Conservation (phyloP, 805 yeast species). For the Kluyveromyces aestuarii region DNA sequence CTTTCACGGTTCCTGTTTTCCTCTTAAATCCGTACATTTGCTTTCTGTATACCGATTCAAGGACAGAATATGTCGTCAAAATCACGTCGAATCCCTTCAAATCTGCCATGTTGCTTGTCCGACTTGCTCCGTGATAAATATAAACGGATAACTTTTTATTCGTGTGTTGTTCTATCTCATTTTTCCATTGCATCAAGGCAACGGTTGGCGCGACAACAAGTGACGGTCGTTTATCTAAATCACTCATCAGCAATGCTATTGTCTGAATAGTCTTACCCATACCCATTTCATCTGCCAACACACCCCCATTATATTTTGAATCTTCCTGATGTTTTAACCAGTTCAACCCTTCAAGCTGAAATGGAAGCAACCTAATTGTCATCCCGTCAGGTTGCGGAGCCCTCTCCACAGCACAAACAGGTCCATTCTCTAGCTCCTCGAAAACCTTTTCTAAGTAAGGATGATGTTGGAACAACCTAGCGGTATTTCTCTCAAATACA, state of each 20-base stretch:
- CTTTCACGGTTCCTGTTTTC: conserved; percentile 61
- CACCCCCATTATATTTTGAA: conserved; percentile 75
- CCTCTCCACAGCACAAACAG: conserved; percentile 39
- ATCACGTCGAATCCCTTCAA: conserved; percentile 58
- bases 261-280: conserved; percentile 99
- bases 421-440: conserved; percentile 44
- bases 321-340: conserved; percentile 86
- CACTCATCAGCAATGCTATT: conserved; percentile 74
- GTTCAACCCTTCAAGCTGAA: conserved; percentile 85
- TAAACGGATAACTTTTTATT: conserved; percentile 57
- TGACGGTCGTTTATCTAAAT: conserved; percentile 58
- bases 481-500: conserved; percentile 61
- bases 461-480: conserved; percentile 60
- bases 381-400: conserved; percentile 75
- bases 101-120: conserved; percentile 50
- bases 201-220: conserved; percentile 96
- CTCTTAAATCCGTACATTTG: conserved; percentile 77
- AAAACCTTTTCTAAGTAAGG: conserved; percentile 72
- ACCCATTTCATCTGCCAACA: conserved; percentile 98
- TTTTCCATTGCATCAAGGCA: conserved; percentile 97
- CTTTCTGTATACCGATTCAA: conserved; percentile 79
- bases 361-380: conserved; percentile 69
- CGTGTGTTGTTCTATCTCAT: conserved; percentile 83
- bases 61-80: conserved; percentile 84
- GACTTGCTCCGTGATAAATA: conserved; percentile 79